A percentile compares a stretch with the other conserved stretches of the same genome.
Conservation (phyloP, 176 grass and related monocot genomes). For the Rhipidocladum racemiflorum region DNA sequence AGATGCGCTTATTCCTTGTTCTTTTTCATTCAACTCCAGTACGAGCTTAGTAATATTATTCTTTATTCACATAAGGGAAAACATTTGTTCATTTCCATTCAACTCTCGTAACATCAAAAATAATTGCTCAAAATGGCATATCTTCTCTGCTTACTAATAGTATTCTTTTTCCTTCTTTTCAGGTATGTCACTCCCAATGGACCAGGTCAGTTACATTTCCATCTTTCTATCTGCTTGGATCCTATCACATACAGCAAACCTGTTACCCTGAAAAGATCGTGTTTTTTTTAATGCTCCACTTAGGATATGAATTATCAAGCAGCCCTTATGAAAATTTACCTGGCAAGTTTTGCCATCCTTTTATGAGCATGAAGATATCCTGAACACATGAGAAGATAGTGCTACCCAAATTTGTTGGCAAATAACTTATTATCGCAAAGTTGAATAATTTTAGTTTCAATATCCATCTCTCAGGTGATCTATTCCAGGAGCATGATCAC, state of each 20-base stretch:
- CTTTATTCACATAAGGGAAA: neutral
- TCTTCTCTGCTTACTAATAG: neutral
- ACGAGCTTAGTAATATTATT: slow-evolving; percentile 15
- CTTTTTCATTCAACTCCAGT: neutral
- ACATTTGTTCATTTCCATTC: neutral
- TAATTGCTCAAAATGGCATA: neutral
- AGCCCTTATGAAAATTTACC: neutral
- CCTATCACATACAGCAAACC: neutral
- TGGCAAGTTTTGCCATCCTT: slow-evolving; percentile 12
- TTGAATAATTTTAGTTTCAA: neutral
- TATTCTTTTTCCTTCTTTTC: neutral
- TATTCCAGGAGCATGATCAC: neutral
- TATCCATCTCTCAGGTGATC: neutral
- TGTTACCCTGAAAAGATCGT: neutral
- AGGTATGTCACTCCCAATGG: slow-evolving; percentile 62
- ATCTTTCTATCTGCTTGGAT: neutral
- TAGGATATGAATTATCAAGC: neutral
- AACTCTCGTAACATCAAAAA: neutral
- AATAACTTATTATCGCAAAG: neutral
- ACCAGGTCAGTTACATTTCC: slow-evolving; percentile 48
- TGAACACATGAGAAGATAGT: neutral
- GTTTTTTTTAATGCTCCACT: neutral
- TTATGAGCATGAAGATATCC: neutral
- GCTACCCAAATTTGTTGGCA: neutral
- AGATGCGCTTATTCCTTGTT: neutral